Evolutionary conservation across 169 alveolate species (phyloP).

Genomic region (Plasmodium berghei): DNA sequence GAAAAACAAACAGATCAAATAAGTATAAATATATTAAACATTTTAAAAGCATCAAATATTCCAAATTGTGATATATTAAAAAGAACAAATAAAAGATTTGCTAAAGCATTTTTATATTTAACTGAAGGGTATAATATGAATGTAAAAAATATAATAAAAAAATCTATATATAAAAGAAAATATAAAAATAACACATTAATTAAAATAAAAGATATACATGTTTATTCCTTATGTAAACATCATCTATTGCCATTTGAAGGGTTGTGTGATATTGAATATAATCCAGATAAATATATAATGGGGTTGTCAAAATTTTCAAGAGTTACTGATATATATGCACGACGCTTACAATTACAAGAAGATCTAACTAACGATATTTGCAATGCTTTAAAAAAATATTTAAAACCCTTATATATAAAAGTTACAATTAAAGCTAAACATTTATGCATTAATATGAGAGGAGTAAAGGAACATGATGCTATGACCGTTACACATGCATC

Average conservation of each 20-base stretch:
- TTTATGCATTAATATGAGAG: conserved; percentile 61
- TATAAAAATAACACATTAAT: conserved; percentile 37
- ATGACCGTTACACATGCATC: conserved; percentile 51
- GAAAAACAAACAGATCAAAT: conserved; percentile 16
- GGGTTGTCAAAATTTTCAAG: conserved; percentile 70
- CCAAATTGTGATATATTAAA: conserved; percentile 47
- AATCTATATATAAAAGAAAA: conserved; percentile 55
- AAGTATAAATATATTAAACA: conserved; percentile 22
- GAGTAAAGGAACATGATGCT: conserved; percentile 68
- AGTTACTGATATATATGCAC: conserved; percentile 31
- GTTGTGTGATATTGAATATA: conserved; percentile 39
- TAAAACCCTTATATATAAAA: conserved; percentile 46
- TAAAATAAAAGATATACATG: conserved; percentile 42
- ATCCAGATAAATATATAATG: conserved; percentile 51
- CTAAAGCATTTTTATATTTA: conserved; percentile 51
- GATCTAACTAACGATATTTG: conserved; percentile 71
- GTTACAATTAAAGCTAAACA: conserved; percentile 64
- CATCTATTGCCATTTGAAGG: conserved; percentile 76
- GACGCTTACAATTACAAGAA: conserved; percentile 67
- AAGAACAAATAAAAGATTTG: conserved; percentile 41
- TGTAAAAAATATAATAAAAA: conserved; percentile 35
- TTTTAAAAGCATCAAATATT: conserved; percentile 21
- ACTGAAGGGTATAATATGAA: conserved; percentile 46
- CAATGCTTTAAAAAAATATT: conserved; percentile 32
- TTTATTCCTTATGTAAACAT: conserved; percentile 68